Percentiles rank a stretch among this genome's conserved stretches.
phyloP scores from a whole-genome alignment of 441 rosid genomes.

The Gossypium gossypioides region DNA sequence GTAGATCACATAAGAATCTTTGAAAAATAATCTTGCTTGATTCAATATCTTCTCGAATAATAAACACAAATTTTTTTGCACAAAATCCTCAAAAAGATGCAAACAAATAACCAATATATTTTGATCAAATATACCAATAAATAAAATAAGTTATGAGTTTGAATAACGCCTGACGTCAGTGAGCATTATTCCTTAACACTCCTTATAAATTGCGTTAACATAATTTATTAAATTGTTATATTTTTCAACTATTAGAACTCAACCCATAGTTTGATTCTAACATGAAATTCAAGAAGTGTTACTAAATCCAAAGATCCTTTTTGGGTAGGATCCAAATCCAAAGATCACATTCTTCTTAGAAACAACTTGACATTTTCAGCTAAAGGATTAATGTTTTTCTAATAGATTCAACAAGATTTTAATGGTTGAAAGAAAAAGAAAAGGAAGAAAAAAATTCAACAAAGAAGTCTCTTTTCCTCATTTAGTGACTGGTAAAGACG shows the following conservation, averaged over 20 bases:
- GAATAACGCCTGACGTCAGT: too few species aligned
- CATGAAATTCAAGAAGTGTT: neutral
- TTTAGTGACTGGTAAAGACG: constrained; percentile 13
- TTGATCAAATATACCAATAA: too few species aligned
- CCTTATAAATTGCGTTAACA: neutral
- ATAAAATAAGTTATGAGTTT: too few species aligned
- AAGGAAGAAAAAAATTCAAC: neutral
- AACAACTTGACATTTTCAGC: neutral
- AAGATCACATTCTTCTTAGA: neutral
- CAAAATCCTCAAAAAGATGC: too few species aligned
- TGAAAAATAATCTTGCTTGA: too few species aligned
- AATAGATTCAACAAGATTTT: neutral
- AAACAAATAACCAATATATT: too few species aligned
- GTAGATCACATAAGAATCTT: too few species aligned
- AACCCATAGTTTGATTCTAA: neutral
- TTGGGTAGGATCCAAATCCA: neutral
- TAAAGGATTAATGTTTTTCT: neutral
- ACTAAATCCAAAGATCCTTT: too few species aligned
- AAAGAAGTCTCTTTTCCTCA: neutral
- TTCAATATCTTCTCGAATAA: too few species aligned
- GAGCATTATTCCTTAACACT: too few species aligned
- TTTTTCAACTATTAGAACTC: neutral
- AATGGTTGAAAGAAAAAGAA: neutral
- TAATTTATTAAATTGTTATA: neutral
- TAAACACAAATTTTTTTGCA: too few species aligned